Base-by-base conservation (phyloP, 2,329 filamentous ascomycete genomes). In the Paradendryphiella salina region DNA sequence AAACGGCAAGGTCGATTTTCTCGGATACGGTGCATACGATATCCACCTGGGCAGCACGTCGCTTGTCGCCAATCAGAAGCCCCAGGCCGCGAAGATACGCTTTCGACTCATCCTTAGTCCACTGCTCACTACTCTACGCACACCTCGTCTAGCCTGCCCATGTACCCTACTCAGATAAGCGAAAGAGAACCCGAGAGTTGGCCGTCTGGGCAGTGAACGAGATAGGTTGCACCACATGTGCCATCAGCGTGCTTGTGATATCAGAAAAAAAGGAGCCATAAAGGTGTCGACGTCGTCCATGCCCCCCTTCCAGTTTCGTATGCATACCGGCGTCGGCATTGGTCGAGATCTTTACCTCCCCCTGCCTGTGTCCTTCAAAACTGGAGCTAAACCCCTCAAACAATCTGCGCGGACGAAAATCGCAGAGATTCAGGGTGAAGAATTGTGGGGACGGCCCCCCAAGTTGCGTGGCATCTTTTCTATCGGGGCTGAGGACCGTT, bases 331-430 rank as follows among this genome's bases (percentile, higher is more conserved):
- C 29, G 14, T 13, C 10, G 28, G 6, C 28, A 41, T 14, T 9
- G 15, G 18, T 18, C 13, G 15, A 37, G n/a, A 21, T 17, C 21
- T 7, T 8, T 23, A n/a, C 20, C n/a, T 5, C n/a, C n/a, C 21
- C n/a, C 9, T 14, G 32, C 28, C n/a, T 3, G 31, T 15, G 9
- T 10, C n/a, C 33, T 26, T 20, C 8, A 17, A 17, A n/a, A 44
- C 26, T n/a, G 23, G 17, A 28, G 21, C 29, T 17, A 44, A 37
- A 14, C n/a, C 18, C 23, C 23, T 33, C 17, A 9, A 7, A 32
- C 35, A 35, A 37, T 14, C 29, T 29, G n/a, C 7, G 29, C 52
- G 47, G 52, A 51, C 52, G 52, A 47, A 54, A 51, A 43, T 17
- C 21, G 42, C 47, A n/a, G 38, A 35, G 14, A 31, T 43, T 37